Base-by-base conservation (phyloP, 2,329 filamentous ascomycete genomes). In the Colletotrichum tabaci region DNA sequence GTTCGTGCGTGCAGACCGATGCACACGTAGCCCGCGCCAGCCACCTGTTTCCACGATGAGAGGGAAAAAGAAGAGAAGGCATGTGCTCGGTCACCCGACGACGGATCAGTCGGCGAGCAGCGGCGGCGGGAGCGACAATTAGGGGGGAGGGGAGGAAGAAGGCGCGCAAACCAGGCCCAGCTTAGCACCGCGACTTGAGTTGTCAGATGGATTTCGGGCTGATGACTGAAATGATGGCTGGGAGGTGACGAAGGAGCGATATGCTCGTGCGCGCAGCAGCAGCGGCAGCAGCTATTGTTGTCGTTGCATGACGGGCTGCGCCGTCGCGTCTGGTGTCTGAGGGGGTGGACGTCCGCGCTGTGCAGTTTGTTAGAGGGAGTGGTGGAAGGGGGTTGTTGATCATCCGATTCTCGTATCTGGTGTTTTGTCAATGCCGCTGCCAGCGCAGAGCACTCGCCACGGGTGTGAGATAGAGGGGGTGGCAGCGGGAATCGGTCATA, bases 321-420 rank as follows among this genome's bases (percentile, higher is more conserved):
- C 50, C 50, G 50, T 18, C 50, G 50, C 30, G 35, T 57, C 53
- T 42, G 35, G 53, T 42, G n/a, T 42, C 35, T 23, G 12, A 42
- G 15, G 35, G 6, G n/a, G 53, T 13, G 18, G 38, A 15, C 38
- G 55, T 23, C 55, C 16, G 55, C 55, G 38, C 35, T 18, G 35
- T 26, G 55, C 38, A 23, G 35, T 21, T n/a, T 38, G 35, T 9
- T 38, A 38, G 35, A 35, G 35, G 35, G 35, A 38, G 35, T 38
- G 35, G 35, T 38, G 35, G 35, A 38, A 10, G 8, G 35, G 9
- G n/a, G 52, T 8, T 13, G n/a, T 40, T 21, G 38, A 15, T 6
- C 55, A 57, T 57, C 55, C 55, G 55, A 57, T 40, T 42, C 55
- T 42, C 55, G 13, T 42, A 18, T 23, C 15, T 57, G 38, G 55